These are phyloP conservation scores for Penicillium chermesinum DNA, from an alignment of 495 filamentous ascomycete genomes.

Conservation along the genomic window DNA sequence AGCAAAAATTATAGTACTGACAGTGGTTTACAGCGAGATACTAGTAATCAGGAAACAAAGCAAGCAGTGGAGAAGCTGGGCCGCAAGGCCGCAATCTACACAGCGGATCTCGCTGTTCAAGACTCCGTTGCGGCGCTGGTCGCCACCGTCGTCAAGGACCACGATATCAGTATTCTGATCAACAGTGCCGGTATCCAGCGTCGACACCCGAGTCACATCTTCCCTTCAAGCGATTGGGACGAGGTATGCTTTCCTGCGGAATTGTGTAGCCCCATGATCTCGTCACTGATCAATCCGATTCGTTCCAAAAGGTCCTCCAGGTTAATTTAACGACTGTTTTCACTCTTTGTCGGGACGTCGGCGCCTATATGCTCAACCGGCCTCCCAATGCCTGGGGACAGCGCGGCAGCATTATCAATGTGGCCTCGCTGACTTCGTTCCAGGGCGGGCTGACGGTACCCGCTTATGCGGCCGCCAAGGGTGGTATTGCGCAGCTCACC, in stretches of 20 bases:
- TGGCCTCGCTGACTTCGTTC: conserved; percentile 73
- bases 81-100: conserved; percentile 63
- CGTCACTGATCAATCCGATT: neutral
- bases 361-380: conserved; percentile 69
- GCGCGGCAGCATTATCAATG: conserved; percentile 72
- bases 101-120: conserved; percentile 62
- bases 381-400: conserved; percentile 36
- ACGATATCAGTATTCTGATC: conserved; percentile 64
- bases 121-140: conserved; percentile 53
- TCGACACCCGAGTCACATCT: conserved; percentile 63
- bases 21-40: conserved; percentile 45
- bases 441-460: conserved; percentile 80
- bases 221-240: conserved; percentile 70
- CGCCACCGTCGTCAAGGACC: conserved; percentile 55
- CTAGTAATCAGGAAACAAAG: conserved; percentile 52
- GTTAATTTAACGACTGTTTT: conserved; percentile 75
- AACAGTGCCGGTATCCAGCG: conserved; percentile 85
- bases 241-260: conserved; percentile 34
- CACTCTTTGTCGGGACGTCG: conserved; percentile 70
- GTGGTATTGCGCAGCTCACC: conserved; percentile 73
- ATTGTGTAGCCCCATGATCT: too few relatives aligned
- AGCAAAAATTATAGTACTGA: neutral
- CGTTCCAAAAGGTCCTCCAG: conserved; percentile 60
- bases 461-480: conserved; percentile 78
- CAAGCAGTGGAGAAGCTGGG: conserved; percentile 57